Conservation (phyloP, 163 green algal genomes). For the Chlorella variabilis region DNA sequence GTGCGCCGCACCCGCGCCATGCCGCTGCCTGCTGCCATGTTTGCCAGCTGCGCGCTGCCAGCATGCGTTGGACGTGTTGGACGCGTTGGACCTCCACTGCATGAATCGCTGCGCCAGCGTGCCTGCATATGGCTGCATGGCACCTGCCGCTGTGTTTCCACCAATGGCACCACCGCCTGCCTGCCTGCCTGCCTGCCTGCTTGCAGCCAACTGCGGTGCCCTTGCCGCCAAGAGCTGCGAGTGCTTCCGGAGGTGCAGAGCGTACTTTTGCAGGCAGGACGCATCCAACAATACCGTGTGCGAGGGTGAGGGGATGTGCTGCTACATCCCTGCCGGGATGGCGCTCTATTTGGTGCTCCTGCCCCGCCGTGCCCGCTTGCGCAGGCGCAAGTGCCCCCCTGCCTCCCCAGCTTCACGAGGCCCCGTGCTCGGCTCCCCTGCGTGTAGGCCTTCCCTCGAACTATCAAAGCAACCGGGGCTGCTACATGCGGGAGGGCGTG, state of each 20-base stretch:
- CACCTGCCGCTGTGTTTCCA: too few species aligned
- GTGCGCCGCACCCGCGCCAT: too few species aligned
- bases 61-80: background rate
- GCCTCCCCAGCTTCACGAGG: background rate
- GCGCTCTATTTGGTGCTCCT: too few species aligned
- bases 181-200: background rate
- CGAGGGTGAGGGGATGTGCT: too few species aligned
- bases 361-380: too few species aligned
- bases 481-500: background rate
- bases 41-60: background rate
- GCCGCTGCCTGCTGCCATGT: too few species aligned
- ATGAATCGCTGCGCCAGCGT: background rate
- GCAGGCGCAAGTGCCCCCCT: background rate
- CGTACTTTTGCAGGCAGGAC: background rate
- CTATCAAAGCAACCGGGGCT: background rate
- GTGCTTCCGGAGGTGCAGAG: background rate
- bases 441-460: background rate
- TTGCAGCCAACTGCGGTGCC: background rate
- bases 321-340: too few species aligned
- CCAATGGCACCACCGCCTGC: too few species aligned
- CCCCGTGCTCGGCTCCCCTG: too few species aligned
- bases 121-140: too few species aligned
- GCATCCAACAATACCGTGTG: background rate
- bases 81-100: background rate
- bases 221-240: background rate